These are phyloP conservation scores for Quercus lobata DNA, from an alignment of 331 rosid species.

Conservation along the genomic window DNA sequence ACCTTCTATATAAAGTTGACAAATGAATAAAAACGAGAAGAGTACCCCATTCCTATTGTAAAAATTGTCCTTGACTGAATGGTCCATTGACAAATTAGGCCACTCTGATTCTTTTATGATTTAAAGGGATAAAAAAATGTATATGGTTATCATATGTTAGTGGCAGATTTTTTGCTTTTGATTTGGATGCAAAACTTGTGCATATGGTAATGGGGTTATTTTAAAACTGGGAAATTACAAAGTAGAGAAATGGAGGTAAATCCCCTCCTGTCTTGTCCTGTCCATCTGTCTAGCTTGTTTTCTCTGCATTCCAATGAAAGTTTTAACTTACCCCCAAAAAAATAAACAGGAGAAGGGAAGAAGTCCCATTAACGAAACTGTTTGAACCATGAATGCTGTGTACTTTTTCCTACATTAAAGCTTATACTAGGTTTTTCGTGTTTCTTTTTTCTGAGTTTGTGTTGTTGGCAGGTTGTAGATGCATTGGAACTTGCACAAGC, in stretches of 20 bases:
- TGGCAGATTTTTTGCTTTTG: not conserved
- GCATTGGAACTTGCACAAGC: constrained; percentile 87
- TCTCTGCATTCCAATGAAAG: too few relatives aligned
- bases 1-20: not conserved
- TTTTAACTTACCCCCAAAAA: too few relatives aligned
- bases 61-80: not conserved
- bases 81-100: not conserved
- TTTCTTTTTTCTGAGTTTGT: constrained; percentile 8
- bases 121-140: not conserved
- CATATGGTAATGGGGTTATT: not conserved
- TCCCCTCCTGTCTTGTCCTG: too few relatives aligned
- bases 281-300: too few relatives aligned
- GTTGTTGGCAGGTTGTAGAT: constrained; percentile 68
- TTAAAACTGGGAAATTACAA: not conserved
- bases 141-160: not conserved
- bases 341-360: too few relatives aligned
- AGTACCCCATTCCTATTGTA: not conserved
- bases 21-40: not conserved
- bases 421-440: constrained; percentile 13
- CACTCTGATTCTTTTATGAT: not conserved
- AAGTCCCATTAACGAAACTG: too few relatives aligned
- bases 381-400: not conserved
- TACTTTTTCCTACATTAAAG: not conserved
- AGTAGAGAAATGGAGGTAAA: too few relatives aligned
- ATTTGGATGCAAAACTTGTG: not conserved